Evolutionary conservation across 495 filamentous ascomycete genomes (phyloP).

Genomic region (Letharia columbiana): DNA sequence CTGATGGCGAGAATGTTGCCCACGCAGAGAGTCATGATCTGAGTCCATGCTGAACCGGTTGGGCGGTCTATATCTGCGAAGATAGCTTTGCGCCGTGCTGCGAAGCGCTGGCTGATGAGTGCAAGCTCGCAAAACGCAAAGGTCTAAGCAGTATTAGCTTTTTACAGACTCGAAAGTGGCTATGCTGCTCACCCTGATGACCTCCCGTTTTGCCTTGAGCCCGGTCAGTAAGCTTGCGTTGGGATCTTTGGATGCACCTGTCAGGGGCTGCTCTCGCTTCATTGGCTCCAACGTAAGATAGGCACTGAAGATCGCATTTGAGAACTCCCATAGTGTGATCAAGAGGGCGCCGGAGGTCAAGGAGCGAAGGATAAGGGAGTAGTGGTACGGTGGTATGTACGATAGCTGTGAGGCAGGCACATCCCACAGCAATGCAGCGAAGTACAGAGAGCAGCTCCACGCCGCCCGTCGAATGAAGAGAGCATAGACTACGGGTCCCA

Average conservation of each 20-base stretch:
- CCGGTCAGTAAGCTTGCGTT: conserved; percentile 85
- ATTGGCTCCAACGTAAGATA: conserved; percentile 74
- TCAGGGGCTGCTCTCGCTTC: conserved; percentile 76
- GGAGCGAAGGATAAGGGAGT: conserved; percentile 51
- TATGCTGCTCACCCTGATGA: conserved; percentile 43
- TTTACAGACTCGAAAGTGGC: conserved; percentile 10
- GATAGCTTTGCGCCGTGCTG: conserved; percentile 67
- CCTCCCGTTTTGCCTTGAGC: conserved; percentile 61
- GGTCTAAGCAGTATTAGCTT: conserved; percentile 37
- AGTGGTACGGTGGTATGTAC: conserved; percentile 47
- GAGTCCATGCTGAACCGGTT: conserved; percentile 69
- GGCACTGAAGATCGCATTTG: conserved; percentile 65
- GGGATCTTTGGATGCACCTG: conserved; percentile 74
- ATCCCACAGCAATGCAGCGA: conserved; percentile 64
- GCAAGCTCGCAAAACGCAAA: conserved; percentile 91
- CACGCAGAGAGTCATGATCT: conserved; percentile 60
- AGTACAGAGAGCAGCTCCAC: conserved; percentile 58
- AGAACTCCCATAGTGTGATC: conserved; percentile 60
- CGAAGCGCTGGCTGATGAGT: conserved; percentile 63
- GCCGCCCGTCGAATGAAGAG: conserved; percentile 52
- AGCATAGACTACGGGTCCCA: conserved; percentile 53
- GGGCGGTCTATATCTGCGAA: conserved; percentile 84
- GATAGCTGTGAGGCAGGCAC: conserved; percentile 59
- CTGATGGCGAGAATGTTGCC: conserved; percentile 57
- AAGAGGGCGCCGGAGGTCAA: conserved; percentile 57